These are phyloP conservation scores for Fusarium pseudoanthophilum DNA, from an alignment of 2,329 filamentous ascomycete genomes.

Conservation along the genomic window DNA sequence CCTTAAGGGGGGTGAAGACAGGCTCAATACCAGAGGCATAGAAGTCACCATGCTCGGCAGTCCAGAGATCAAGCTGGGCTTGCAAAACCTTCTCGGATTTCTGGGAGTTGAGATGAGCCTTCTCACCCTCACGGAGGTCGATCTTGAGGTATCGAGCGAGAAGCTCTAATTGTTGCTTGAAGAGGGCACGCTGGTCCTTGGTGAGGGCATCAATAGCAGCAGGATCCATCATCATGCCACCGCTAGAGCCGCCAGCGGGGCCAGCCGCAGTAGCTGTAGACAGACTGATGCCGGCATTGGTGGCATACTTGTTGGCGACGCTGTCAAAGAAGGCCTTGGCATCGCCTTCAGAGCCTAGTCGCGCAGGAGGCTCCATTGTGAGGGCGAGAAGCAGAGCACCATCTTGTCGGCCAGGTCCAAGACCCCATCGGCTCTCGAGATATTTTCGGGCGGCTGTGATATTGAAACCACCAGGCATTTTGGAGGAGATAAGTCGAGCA, in stretches of 20 bases:
- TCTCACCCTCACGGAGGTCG: slow-evolving; percentile 95
- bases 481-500: slow-evolving; percentile 94
- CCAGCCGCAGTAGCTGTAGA: slow-evolving; percentile 80
- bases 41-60: slow-evolving; percentile 93
- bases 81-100: slow-evolving; percentile 90
- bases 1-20: slow-evolving; percentile 92
- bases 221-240: slow-evolving; percentile 99
- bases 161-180: slow-evolving; percentile 98
- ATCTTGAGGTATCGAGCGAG: slow-evolving; percentile 97
- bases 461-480: slow-evolving; percentile 99
- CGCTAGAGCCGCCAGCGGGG: slow-evolving; percentile 73
- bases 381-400: slow-evolving; percentile 88
- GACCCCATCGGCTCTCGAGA: slow-evolving; percentile 91
- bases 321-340: slow-evolving; percentile 94
- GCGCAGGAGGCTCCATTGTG: slow-evolving; percentile 90
- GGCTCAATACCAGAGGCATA: slow-evolving; percentile 96
- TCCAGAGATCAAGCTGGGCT: slow-evolving; percentile 94
- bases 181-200: slow-evolving; percentile 93
- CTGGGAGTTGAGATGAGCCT: slow-evolving; percentile 85
- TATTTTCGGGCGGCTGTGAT: slow-evolving; percentile 97
- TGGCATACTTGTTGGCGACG: slow-evolving; percentile 88
- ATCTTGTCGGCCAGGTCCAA: slow-evolving; percentile 88
- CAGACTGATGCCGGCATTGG: slow-evolving; percentile 83
- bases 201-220: slow-evolving; percentile 96
- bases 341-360: slow-evolving; percentile 88